A percentile compares a stretch with the other conserved stretches of the same genome.
Conservation (phyloP, 1,284 basidiomycete genomes). For the Papiliotrema nemorosa region DNA sequence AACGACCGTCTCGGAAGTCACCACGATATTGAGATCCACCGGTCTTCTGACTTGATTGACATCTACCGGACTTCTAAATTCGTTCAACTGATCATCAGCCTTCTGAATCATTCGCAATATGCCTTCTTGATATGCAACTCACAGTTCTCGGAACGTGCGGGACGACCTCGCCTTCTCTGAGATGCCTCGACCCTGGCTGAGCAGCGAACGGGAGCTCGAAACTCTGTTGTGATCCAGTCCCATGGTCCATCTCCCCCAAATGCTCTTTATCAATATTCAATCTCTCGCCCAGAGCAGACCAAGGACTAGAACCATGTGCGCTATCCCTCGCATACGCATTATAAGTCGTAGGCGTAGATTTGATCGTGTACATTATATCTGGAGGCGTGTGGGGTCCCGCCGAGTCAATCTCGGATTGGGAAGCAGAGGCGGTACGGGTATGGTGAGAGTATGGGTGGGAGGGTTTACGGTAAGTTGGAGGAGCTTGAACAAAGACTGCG, state of each 20-base stretch:
- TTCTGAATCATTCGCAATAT: neutral
- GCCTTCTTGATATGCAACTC: conserved; percentile 3
- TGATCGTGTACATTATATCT: too few species aligned
- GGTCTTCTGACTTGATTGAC: conserved; percentile 9
- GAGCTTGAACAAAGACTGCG: conserved; percentile 13
- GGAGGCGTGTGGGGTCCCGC: too few species aligned
- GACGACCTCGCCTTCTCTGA: conserved; percentile 16
- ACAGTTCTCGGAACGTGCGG: conserved; percentile 13
- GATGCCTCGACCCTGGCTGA: conserved; percentile 16
- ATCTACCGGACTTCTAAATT: conserved; percentile 22
- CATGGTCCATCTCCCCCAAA: conserved; percentile 7
- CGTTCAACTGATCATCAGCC: conserved; percentile 15
- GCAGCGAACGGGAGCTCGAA: conserved; percentile 20
- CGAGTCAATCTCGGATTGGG: neutral
- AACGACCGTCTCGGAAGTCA: conserved; percentile 16
- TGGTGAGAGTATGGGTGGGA: neutral
- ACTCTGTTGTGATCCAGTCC: neutral
- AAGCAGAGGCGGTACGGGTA: neutral
- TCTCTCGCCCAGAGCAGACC: conserved; percentile 30
- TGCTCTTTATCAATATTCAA: conserved; percentile 24
- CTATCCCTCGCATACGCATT: too few species aligned
- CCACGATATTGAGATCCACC: conserved; percentile 23
- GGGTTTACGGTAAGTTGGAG: neutral
- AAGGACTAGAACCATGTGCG: conserved; percentile 9
- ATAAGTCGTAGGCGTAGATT: too few species aligned